Evolutionary conservation across 805 yeast genomes (phyloP).

Genomic region (Blastobotrys chiropterorum): DNA sequence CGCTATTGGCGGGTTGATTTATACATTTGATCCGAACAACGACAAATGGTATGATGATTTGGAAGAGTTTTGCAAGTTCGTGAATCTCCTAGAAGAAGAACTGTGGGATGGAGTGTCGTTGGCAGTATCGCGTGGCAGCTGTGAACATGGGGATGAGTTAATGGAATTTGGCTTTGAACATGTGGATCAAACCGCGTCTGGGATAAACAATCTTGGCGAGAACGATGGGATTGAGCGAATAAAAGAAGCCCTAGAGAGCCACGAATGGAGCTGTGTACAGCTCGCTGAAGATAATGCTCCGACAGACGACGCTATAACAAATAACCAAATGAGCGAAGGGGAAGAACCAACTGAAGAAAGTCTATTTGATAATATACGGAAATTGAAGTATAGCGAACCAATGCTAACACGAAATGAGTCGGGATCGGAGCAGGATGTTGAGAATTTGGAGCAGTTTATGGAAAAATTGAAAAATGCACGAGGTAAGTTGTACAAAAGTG

Average conservation of each 20-base stretch:
- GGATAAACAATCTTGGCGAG: constrained; percentile 16
- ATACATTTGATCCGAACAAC: constrained; percentile 22
- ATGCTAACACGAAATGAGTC: too few species aligned
- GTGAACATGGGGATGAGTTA: constrained; percentile 13
- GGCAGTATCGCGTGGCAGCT: constrained; percentile 19
- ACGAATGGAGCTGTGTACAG: constrained; percentile 14
- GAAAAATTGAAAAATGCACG: constrained; percentile 21
- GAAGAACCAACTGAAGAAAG: constrained; percentile 1
- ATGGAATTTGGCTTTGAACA: constrained; percentile 26
- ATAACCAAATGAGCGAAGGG: constrained; percentile 5
- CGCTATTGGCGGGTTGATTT: constrained; percentile 32
- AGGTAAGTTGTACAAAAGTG: constrained; percentile 14
- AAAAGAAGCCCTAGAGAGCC: constrained; percentile 26
- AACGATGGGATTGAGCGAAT: constrained; percentile 23
- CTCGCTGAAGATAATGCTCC: constrained; percentile 11
- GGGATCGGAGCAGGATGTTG: constrained; percentile 14
- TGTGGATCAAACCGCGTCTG: constrained; percentile 14
- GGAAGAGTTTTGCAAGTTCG: constrained; percentile 16
- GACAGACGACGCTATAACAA: constrained; percentile 7
- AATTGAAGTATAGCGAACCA: constrained; percentile 4
- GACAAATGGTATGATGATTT: constrained; percentile 12
- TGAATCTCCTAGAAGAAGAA: constrained; percentile 19
- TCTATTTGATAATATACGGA: constrained; percentile 5
- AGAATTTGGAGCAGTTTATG: constrained; percentile 28
- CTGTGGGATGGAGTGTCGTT: constrained; percentile 24